Evolutionary conservation across 768 basidiomycete species (phyloP).

Genomic region (Flagelloscypha sp.): DNA sequence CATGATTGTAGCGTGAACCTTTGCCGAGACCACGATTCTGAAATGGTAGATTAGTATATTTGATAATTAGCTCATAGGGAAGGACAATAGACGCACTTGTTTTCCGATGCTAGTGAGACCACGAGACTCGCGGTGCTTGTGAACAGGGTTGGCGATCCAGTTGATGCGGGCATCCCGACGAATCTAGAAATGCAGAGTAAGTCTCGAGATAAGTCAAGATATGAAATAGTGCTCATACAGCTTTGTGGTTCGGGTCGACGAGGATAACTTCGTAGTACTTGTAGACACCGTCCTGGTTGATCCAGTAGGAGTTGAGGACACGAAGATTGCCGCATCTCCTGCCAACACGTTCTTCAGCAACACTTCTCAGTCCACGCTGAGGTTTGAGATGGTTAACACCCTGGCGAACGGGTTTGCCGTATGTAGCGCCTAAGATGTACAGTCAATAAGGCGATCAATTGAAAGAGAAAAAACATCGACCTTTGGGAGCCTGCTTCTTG

Average conservation of each 20-base stretch:
- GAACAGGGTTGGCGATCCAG: slow-evolving; percentile 98
- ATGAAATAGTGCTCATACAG: slow-evolving; percentile 45
- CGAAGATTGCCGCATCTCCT: slow-evolving; percentile 93
- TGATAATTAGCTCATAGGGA: slow-evolving; percentile 3
- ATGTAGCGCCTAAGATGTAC: slow-evolving; percentile 72
- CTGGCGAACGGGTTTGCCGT: slow-evolving; percentile 98
- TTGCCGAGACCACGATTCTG: slow-evolving; percentile 97
- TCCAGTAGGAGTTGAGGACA: slow-evolving; percentile 98
- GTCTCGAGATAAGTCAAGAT: slow-evolving; percentile 2
- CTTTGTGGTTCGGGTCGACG: slow-evolving; percentile 92
- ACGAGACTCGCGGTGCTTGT: slow-evolving; percentile 97
- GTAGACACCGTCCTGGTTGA: slow-evolving; percentile 98
- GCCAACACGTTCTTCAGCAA: slow-evolving; percentile 97
- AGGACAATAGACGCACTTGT: slow-evolving; percentile 47
- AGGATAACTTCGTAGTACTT: slow-evolving; percentile 99
- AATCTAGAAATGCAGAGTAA: slow-evolving; percentile 42
- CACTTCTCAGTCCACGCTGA: slow-evolving; percentile 87
- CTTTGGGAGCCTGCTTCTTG: slow-evolving; percentile 98
- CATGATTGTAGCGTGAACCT: slow-evolving; percentile 90
- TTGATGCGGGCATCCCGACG: slow-evolving; percentile 96
- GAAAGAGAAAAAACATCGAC: slow-evolving; percentile 21
- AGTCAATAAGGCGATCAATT: neutral
- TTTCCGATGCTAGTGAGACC: slow-evolving; percentile 97
- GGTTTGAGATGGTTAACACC: slow-evolving; percentile 99
- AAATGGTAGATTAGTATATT: slow-evolving; percentile 6